Evolutionary conservation across 768 basidiomycete genomes (phyloP).

Genomic region (Phaeotremella skinneri): DNA sequence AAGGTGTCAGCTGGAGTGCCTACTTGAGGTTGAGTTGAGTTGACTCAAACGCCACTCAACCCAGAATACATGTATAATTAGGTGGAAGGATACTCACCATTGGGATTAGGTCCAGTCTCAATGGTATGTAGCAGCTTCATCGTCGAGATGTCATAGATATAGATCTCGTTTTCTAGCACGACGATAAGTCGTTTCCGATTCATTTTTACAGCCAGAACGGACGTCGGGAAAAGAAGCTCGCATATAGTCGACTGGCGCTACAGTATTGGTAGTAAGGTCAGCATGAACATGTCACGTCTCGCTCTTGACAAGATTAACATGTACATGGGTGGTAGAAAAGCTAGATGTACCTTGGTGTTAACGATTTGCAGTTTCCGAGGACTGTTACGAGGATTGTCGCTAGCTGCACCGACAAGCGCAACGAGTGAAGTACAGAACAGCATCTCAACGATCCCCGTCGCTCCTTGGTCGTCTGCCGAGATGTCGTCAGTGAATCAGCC

Average conservation of each 20-base stretch:
- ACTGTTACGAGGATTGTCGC: conserved; percentile 76
- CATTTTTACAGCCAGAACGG: conserved; percentile 94
- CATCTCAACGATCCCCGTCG: conserved; percentile 97
- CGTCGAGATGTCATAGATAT: conserved; percentile 97
- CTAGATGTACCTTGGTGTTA: conserved; percentile 80
- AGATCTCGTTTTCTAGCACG: conserved; percentile 94
- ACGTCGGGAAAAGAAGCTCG: conserved; percentile 94
- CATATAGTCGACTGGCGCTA: conserved; percentile 98
- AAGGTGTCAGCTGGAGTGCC: conserved; percentile 1
- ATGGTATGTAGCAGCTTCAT: conserved; percentile 97
- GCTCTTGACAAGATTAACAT: neutral
- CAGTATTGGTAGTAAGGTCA: no score
- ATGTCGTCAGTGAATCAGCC: conserved; percentile 3
- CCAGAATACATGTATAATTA: neutral
- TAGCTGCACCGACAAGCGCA: conserved; percentile 92
- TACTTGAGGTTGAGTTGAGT: neutral
- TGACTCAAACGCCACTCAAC: neutral
- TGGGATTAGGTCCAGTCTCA: conserved; percentile 92
- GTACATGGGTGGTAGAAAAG: neutral
- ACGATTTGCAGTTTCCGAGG: conserved; percentile 95
- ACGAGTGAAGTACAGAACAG: conserved; percentile 98
- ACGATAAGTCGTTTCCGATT: conserved; percentile 96
- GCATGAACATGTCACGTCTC: neutral
- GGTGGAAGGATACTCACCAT: conserved; percentile 61
- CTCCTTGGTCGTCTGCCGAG: conserved; percentile 71